phyloP scores from a whole-genome alignment of 2,329 filamentous ascomycete species.

The Pyricularia sp. region DNA sequence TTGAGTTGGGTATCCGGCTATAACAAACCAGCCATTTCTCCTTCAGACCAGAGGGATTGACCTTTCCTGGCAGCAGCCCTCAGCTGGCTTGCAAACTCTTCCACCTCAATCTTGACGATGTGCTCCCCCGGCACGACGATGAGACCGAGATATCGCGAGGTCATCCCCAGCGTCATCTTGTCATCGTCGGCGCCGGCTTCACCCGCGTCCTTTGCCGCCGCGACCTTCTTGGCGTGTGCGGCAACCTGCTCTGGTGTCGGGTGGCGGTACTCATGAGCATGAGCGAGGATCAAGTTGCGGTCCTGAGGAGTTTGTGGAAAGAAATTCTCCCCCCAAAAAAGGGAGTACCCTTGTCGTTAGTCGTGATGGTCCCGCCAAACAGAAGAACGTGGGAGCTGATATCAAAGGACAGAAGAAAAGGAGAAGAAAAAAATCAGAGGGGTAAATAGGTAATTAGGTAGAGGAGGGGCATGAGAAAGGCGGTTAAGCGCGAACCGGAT shows the following conservation, averaged over 20 bases:
- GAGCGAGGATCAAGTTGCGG: slow-evolving; percentile 72
- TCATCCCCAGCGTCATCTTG: slow-evolving; percentile 55
- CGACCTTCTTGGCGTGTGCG: slow-evolving; percentile 21
- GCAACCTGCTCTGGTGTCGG: slow-evolving; percentile 41
- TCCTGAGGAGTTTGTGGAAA: slow-evolving; percentile 40
- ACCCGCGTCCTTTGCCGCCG: slow-evolving; percentile 21
- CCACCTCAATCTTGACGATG: slow-evolving; percentile 77
- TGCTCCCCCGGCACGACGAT: slow-evolving; percentile 81
- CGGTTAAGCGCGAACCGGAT: slow-evolving; percentile 51
- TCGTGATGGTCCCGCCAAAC: background rate
- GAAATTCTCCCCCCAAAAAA: background rate
- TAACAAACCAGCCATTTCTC: background rate
- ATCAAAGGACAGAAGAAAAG: background rate
- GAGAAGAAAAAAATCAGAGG: background rate
- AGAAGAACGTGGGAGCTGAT: slow-evolving; percentile 1
- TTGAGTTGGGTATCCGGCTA: background rate
- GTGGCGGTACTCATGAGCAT: slow-evolving; percentile 80
- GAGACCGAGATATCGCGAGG: slow-evolving; percentile 73
- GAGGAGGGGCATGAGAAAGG: background rate
- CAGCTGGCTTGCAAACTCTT: slow-evolving; percentile 54
- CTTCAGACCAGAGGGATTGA: background rate
- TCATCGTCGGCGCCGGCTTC: slow-evolving; percentile 17
- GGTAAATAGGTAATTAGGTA: background rate
- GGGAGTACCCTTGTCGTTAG: background rate
- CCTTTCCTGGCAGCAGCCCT: slow-evolving; percentile 8